Conservation (phyloP, 768 basidiomycete species). For the Stropharia rugosoannulata region DNA sequence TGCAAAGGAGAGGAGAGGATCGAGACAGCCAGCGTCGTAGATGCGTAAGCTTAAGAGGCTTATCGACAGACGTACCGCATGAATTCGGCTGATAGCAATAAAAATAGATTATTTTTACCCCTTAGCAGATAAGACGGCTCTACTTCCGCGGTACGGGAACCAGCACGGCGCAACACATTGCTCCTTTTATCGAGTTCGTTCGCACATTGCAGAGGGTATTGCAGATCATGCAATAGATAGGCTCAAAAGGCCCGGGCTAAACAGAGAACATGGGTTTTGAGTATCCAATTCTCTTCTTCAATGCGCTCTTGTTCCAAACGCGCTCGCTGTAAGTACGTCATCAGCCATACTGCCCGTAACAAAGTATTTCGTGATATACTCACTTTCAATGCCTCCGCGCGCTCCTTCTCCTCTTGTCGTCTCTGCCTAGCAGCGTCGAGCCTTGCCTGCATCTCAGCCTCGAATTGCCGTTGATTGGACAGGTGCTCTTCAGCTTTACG, state of each 20-base stretch:
- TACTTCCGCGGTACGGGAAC: too few relatives aligned
- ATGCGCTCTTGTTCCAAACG: slow-evolving; percentile 63
- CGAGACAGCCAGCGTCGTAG: slow-evolving; percentile 17
- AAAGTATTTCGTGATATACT: slow-evolving; percentile 16
- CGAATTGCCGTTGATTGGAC: slow-evolving; percentile 65
- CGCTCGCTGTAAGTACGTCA: slow-evolving; percentile 41
- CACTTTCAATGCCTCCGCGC: slow-evolving; percentile 67
- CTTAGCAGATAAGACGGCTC: slow-evolving; percentile 14
- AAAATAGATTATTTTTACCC: slow-evolving; percentile 11
- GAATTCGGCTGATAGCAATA: slow-evolving; percentile 8
- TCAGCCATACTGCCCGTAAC: neutral
- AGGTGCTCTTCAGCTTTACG: slow-evolving; percentile 82
- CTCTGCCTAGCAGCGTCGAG: slow-evolving; percentile 74
- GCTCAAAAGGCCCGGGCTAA: too few relatives aligned
- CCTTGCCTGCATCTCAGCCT: slow-evolving; percentile 68
- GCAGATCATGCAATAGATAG: too few relatives aligned
- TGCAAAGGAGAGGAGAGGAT: slow-evolving; percentile 6
- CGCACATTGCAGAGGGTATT: too few relatives aligned
- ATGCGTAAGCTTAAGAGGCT: slow-evolving; percentile 5
- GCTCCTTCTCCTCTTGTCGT: slow-evolving; percentile 78
- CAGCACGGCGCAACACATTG: too few relatives aligned
- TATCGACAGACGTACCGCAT: neutral
- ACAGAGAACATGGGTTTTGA: neutral
- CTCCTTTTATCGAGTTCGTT: too few relatives aligned
- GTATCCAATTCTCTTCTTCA: slow-evolving; percentile 56